A percentile compares a stretch with the other conserved stretches of the same genome.
These are phyloP conservation scores for Candida buenavistaensis DNA, from an alignment of 1,139 yeast genomes.

Conservation along the genomic window DNA sequence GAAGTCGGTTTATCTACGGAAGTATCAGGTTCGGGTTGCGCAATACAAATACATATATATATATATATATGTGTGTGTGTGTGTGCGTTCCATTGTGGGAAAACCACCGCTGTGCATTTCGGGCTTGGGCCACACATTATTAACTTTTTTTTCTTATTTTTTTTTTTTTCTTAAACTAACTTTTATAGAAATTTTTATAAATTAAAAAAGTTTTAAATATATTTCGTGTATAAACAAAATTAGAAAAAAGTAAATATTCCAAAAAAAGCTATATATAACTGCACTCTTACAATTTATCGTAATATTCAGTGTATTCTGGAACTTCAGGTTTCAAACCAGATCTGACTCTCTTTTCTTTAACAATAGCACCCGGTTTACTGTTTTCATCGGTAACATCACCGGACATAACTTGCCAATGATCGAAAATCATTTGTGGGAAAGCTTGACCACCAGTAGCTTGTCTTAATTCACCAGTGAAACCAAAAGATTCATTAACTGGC, in stretches of 20 bases:
- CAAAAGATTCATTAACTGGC: constrained; percentile 99
- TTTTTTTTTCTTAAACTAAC: too few species aligned
- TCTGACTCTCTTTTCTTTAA: constrained; percentile 88
- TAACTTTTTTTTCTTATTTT: too few species aligned
- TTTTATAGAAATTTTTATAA: too few species aligned
- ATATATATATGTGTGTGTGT: too few species aligned
- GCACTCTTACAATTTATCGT: constrained; percentile 86
- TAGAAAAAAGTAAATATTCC: constrained; percentile 1
- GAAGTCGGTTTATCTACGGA: too few species aligned
- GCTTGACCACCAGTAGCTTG: constrained; percentile 99
- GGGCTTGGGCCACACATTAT: too few species aligned
- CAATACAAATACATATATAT: too few species aligned
- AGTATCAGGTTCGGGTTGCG: too few species aligned
- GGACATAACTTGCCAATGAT: constrained; percentile 90
- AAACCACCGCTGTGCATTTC: too few species aligned
- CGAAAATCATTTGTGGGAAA: constrained; percentile 99
- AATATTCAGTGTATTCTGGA: constrained; percentile 99
- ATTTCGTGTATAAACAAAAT: constrained; percentile 1
- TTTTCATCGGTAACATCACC: constrained; percentile 94
- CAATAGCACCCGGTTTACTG: constrained; percentile 95
- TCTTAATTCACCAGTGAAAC: constrained; percentile 99
- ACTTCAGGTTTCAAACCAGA: constrained; percentile 96
- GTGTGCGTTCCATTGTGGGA: too few species aligned
- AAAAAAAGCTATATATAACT: constrained; percentile 1
- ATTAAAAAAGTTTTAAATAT: too few species aligned